A percentile compares a stretch with the other conserved stretches of the same genome.
Conservation (phyloP, 257 asterid species). For the Nicotiana attenuata region DNA sequence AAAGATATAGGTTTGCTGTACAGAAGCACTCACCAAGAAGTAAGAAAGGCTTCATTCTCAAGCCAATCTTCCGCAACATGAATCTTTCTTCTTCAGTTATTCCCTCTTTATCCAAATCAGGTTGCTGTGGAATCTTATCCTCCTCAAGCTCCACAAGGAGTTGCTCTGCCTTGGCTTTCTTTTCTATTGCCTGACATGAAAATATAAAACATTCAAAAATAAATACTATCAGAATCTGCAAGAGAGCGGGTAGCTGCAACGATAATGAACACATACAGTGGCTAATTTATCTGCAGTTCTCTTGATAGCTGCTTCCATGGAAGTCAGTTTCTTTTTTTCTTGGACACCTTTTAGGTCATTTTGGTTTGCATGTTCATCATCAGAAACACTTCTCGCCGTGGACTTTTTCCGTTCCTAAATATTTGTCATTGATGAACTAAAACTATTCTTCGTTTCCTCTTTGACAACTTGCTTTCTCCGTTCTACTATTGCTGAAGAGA, state of each 20-base stretch:
- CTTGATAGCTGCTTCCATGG: constrained; percentile 38
- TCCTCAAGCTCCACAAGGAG: constrained; percentile 61
- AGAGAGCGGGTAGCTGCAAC: constrained; percentile 14
- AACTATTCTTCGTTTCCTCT: constrained; percentile 19
- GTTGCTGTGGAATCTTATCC: constrained; percentile 48
- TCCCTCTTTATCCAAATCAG: constrained; percentile 81
- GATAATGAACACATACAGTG: constrained; percentile 45
- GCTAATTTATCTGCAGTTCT: constrained; percentile 55
- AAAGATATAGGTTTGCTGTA: background rate
- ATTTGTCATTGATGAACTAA: constrained; percentile 14
- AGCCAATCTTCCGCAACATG: constrained; percentile 92
- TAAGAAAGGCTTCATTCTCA: constrained; percentile 84
- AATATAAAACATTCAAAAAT: constrained; percentile 15
- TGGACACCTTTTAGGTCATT: constrained; percentile 11
- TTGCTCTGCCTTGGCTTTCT: constrained; percentile 73
- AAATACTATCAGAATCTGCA: constrained; percentile 7
- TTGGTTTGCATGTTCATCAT: constrained; percentile 12
- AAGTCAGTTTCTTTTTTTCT: constrained; percentile 35
- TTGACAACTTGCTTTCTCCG: constrained; percentile 46
- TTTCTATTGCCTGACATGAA: constrained; percentile 65
- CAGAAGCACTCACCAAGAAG: constrained; percentile 63
- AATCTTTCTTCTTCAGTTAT: constrained; percentile 92
- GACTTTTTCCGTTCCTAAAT: constrained; percentile 20
- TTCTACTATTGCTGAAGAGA: constrained; percentile 80
- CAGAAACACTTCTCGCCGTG: constrained; percentile 23